phyloP scores from a whole-genome alignment of 768 basidiomycete genomes.

The Hericium alpestre region DNA sequence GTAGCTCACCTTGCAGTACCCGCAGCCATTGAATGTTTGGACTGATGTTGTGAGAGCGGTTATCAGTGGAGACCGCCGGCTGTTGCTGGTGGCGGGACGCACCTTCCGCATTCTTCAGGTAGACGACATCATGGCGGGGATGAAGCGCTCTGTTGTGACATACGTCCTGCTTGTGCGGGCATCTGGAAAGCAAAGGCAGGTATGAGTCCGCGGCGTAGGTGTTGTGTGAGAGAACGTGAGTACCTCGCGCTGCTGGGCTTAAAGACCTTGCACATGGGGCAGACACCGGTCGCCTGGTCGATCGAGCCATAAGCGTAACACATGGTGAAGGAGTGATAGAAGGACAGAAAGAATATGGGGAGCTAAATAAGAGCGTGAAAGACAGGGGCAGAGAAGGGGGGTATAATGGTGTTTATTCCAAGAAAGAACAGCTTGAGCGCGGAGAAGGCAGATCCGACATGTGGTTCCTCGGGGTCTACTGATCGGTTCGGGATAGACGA shows the following conservation, averaged over 20 bases:
- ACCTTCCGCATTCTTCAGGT: constrained; percentile 86
- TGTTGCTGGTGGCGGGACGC: constrained; percentile 15
- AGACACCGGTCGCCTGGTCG: constrained; percentile 56
- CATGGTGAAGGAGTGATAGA: constrained; percentile 34
- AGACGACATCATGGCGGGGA: constrained; percentile 68
- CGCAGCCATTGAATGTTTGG: constrained; percentile 76
- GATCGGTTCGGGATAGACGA: constrained; percentile 29
- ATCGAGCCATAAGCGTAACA: constrained; percentile 63
- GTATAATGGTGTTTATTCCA: constrained; percentile 30
- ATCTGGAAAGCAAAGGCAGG: constrained; percentile 34
- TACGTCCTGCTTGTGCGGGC: constrained; percentile 65
- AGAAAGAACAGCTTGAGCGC: constrained; percentile 19
- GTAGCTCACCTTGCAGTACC: constrained; percentile 72
- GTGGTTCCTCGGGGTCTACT: constrained; percentile 28
- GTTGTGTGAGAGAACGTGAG: constrained; percentile 5
- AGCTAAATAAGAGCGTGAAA: constrained; percentile 14
- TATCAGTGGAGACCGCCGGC: constrained; percentile 7
- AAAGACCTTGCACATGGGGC: constrained; percentile 83
- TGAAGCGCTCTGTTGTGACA: constrained; percentile 68
- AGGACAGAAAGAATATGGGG: constrained; percentile 3
- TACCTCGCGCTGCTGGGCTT: constrained; percentile 49
- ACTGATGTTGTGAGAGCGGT: constrained; percentile 32
- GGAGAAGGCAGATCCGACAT: constrained; percentile 26
- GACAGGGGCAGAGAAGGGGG: constrained; percentile 22
- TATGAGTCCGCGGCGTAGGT: constrained; percentile 6